Evolutionary conservation across 1,284 basidiomycete genomes (phyloP).

Genomic region (Cryptococcus sp.): DNA sequence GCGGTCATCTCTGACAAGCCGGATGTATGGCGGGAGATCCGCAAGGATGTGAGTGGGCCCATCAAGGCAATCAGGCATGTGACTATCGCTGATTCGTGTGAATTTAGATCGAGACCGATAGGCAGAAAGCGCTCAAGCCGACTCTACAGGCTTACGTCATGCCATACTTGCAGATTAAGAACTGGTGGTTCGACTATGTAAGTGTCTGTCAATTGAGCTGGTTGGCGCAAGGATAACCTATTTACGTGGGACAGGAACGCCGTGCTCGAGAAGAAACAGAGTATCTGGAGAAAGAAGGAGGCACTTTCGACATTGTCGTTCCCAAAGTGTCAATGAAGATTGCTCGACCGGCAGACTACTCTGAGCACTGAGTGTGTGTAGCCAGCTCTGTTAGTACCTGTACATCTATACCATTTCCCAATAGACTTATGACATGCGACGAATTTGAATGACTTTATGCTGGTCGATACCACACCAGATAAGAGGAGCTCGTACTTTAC

Average conservation of each 20-base stretch:
- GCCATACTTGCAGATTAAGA: conserved; percentile 33
- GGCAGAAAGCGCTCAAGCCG: conserved; percentile 31
- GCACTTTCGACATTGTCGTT: conserved; percentile 35
- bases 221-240: not conserved
- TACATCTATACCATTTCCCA: too few species aligned
- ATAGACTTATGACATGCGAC: too few species aligned
- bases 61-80: not conserved
- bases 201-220: conserved; percentile 1
- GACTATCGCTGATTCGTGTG: not conserved
- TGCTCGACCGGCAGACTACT: conserved; percentile 11
- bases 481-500: too few species aligned
- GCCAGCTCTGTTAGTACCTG: too few species aligned
- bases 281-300: conserved; percentile 51
- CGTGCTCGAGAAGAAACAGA: conserved; percentile 43
- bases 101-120: conserved; percentile 30
- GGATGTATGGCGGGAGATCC: conserved; percentile 43
- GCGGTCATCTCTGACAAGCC: conserved; percentile 82
- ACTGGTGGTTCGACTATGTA: conserved; percentile 43
- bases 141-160: conserved; percentile 32
- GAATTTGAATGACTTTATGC: too few species aligned
- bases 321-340: conserved; percentile 21
- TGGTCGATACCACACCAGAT: too few species aligned
- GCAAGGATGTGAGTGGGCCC: conserved; percentile 32
- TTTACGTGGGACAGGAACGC: conserved; percentile 17
- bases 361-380: too few species aligned